These are phyloP conservation scores for Phylloporus sp. DNA, from an alignment of 768 basidiomycete genomes.

Conservation along the genomic window DNA sequence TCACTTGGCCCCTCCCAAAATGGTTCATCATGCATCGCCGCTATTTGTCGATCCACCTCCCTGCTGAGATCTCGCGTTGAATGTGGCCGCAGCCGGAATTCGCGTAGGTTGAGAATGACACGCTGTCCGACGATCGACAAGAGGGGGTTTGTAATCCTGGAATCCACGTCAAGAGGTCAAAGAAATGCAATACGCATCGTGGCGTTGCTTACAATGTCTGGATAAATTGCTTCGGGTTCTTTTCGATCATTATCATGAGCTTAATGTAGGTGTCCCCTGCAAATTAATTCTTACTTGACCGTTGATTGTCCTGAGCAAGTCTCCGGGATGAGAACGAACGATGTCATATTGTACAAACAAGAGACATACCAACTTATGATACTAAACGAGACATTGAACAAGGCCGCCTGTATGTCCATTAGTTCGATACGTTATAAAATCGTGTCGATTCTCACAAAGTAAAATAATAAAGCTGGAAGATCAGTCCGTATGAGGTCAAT, in stretches of 20 bases:
- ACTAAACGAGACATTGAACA: slow-evolving; percentile 7
- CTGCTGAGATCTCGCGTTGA: not conserved
- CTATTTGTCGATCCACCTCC: not conserved
- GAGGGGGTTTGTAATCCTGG: not conserved
- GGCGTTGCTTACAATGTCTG: not conserved
- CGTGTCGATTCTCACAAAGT: slow-evolving; percentile 7
- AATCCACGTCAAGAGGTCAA: not conserved
- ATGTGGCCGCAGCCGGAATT: not conserved
- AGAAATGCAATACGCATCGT: not conserved
- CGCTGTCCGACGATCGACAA: not conserved
- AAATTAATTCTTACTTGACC: slow-evolving; percentile 4
- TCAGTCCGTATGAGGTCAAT: not conserved
- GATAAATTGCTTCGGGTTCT: not conserved
- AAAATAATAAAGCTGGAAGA: slow-evolving; percentile 15
- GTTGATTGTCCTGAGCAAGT: slow-evolving; percentile 5
- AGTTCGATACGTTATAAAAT: not conserved
- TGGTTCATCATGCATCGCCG: not conserved
- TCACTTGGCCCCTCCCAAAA: not conserved
- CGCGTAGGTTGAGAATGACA: not conserved
- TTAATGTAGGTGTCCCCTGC: not conserved
- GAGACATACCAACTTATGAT: slow-evolving; percentile 18
- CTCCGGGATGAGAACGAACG: not conserved
- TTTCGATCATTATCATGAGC: not conserved
- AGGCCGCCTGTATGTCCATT: slow-evolving; percentile 7
- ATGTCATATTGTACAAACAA: too few relatives aligned